Base-by-base conservation (phyloP, 352 stramenopile species). In the Pythium monospermum region DNA sequence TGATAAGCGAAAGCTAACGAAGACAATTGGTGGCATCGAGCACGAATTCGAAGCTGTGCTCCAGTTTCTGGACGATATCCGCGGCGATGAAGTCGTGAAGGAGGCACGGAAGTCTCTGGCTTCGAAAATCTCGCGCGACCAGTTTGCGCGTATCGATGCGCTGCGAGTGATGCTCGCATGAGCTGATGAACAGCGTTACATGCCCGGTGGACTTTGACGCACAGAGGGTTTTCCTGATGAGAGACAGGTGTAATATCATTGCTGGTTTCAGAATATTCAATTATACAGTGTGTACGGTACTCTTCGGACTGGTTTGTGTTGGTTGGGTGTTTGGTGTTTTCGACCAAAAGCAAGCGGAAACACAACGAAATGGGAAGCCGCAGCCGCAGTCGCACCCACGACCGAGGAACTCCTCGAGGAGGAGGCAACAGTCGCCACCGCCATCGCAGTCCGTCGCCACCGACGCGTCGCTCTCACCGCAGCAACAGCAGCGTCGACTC, bases 21-120 rank as follows among this genome's bases (percentile, higher is more conserved):
- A 62, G 12, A 52, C 61, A 1, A 69, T 70, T 2, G 67, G 56
- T 22, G 65, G 73, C 12, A 74, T 91, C 40, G 80, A 91, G 49
- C 76, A 85, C 49, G 81, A 92, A 49, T 86, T 88, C 37, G 81
- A 89, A 45, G 76, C 76, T 38, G 72, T 89, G 36, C 68, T 92
- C 36, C 75, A 81, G 53, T 88, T 90, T 37, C 57, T 89, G 39
- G 78, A 92, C 53, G 71, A 79, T 49, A 55, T 90, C 22, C 78
- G 76, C 28, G 78, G 78, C 18, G 67, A 90, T 44, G 64, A 87
- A 8, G 53, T 83, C 16, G 73, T 92, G 12, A 78, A 77, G 28
- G 68, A 82, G 51, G 56, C 79, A 12, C 83, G 83, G 57, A 94
- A 94, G 58, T 45, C 70, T 2, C 75, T 94, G 43, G 74, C 61